phyloP scores from a whole-genome alignment of 1,284 basidiomycete genomes.

The Tetrapyrgos nigripes region DNA sequence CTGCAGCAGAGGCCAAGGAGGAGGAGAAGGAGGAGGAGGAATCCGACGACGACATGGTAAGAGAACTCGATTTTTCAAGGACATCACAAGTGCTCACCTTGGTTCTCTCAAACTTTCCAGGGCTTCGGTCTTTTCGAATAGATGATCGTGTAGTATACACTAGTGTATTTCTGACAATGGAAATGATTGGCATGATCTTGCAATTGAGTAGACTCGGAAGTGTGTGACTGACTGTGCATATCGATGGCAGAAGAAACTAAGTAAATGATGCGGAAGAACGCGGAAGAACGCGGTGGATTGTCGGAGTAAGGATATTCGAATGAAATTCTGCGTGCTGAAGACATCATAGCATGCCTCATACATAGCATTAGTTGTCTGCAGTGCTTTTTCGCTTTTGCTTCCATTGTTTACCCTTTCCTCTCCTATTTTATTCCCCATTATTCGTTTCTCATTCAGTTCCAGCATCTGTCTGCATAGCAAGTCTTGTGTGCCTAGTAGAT shows the following conservation, averaged over 20 bases:
- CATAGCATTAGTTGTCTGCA: not conserved
- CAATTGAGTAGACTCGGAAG: not conserved
- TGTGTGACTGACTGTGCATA: not conserved
- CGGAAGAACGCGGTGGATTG: not conserved
- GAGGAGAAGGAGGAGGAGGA: conserved; percentile 83
- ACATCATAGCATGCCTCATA: not conserved
- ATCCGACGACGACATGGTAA: conserved; percentile 81
- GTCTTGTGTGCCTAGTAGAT: not conserved
- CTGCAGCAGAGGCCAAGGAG: conserved; percentile 55
- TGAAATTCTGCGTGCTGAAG: not conserved
- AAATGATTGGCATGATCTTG: not conserved
- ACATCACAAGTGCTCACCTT: not conserved
- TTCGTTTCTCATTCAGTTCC: not conserved
- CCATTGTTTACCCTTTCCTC: not conserved
- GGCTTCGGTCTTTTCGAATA: conserved; percentile 93
- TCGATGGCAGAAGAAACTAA: not conserved
- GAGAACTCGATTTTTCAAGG: conserved; percentile 24
- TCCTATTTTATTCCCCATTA: not conserved
- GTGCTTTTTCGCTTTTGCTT: too few species aligned
- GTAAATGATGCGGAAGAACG: not conserved
- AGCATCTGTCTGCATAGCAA: too few species aligned
- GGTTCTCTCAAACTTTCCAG: conserved; percentile 45
- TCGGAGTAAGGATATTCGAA: not conserved
- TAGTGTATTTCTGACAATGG: conserved; percentile 2
- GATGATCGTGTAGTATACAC: conserved; percentile 9